Conservation (phyloP, 176 grass and related monocot species). For the Lolium multiflorum region DNA sequence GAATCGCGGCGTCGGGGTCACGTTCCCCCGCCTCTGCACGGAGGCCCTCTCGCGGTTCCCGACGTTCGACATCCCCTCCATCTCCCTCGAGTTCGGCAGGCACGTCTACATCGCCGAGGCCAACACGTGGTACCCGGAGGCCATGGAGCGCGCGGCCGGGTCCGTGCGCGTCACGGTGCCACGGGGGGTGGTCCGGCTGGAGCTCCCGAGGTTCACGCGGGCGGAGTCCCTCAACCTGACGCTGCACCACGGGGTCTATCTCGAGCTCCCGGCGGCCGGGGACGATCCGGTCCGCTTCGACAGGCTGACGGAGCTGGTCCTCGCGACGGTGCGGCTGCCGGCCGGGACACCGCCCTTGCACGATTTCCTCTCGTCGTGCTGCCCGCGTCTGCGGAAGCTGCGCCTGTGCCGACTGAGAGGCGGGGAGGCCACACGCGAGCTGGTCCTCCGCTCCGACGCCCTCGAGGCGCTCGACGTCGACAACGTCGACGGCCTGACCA, state of each 20-base stretch:
- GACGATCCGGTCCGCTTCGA: not conserved
- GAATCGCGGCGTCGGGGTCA: not conserved
- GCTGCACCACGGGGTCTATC: not conserved
- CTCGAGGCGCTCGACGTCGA: slow-evolving; percentile 13
- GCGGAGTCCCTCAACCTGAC: slow-evolving; percentile 4
- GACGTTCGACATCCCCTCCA: slow-evolving; percentile 9
- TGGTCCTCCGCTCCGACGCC: slow-evolving; percentile 1
- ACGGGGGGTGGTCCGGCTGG: not conserved
- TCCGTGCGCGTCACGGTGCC: not conserved
- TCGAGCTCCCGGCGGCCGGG: not conserved
- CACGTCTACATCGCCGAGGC: not conserved
- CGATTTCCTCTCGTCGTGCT: slow-evolving; percentile 35
- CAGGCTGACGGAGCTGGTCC: slow-evolving; percentile 21
- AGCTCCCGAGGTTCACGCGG: slow-evolving; percentile 1
- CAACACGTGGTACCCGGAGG: not conserved
- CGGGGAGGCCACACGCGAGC: not conserved
- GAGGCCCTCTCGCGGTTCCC: slow-evolving; percentile 12
- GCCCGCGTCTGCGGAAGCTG: slow-evolving; percentile 15
- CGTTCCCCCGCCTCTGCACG: not conserved
- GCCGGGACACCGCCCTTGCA: not conserved
- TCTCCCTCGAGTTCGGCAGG: slow-evolving; percentile 2
- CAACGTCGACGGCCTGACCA: not conserved
- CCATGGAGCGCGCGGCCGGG: not conserved
- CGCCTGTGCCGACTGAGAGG: not conserved
- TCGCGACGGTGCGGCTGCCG: not conserved